A percentile compares a stretch with the other conserved stretches of the same genome.
These are phyloP conservation scores for Waitea zeae DNA, from an alignment of 1,284 basidiomycete species.

Conservation along the genomic window DNA sequence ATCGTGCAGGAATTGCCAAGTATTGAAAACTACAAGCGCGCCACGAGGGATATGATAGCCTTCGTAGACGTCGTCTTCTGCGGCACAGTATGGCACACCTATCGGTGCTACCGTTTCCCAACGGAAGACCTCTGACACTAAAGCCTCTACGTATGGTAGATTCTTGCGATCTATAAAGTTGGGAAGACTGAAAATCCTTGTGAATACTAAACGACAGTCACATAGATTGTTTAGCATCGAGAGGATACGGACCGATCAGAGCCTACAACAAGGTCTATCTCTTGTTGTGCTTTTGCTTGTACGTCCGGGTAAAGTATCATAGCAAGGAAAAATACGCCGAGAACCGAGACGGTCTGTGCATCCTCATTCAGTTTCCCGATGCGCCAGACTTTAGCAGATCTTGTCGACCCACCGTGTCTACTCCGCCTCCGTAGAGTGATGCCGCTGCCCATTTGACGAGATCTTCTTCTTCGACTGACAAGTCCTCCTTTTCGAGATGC, in stretches of 20 bases:
- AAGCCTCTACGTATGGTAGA: slow-evolving; percentile 15
- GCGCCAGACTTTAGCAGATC: slow-evolving; percentile 2
- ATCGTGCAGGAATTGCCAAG: slow-evolving; percentile 10
- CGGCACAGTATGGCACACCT: slow-evolving; percentile 5
- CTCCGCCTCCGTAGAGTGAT: slow-evolving; percentile 14
- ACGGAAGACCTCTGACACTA: slow-evolving; percentile 12
- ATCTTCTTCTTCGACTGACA: slow-evolving; percentile 10
- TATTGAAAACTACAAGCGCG: slow-evolving; percentile 7
- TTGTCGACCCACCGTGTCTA: slow-evolving; percentile 12
- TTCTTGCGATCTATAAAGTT: slow-evolving; percentile 12
- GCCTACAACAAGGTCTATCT: slow-evolving; percentile 15
- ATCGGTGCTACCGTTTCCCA: slow-evolving; percentile 13
- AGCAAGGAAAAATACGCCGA: slow-evolving; percentile 13
- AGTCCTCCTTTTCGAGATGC: slow-evolving; percentile 9
- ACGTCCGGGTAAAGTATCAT: slow-evolving; percentile 17
- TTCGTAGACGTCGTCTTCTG: slow-evolving; percentile 6
- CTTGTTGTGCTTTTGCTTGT: slow-evolving; percentile 14
- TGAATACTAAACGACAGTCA: neutral
- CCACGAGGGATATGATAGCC: slow-evolving; percentile 8
- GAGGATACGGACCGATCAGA: slow-evolving; percentile 8
- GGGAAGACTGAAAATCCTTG: slow-evolving; percentile 8
- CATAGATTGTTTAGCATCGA: neutral
- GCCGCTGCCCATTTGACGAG: slow-evolving; percentile 14
- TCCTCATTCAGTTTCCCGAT: neutral
- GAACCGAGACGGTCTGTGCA: slow-evolving; percentile 13